Base-by-base conservation (phyloP, 2,329 filamentous ascomycete genomes). In the Thermomyces lanuginosus region DNA sequence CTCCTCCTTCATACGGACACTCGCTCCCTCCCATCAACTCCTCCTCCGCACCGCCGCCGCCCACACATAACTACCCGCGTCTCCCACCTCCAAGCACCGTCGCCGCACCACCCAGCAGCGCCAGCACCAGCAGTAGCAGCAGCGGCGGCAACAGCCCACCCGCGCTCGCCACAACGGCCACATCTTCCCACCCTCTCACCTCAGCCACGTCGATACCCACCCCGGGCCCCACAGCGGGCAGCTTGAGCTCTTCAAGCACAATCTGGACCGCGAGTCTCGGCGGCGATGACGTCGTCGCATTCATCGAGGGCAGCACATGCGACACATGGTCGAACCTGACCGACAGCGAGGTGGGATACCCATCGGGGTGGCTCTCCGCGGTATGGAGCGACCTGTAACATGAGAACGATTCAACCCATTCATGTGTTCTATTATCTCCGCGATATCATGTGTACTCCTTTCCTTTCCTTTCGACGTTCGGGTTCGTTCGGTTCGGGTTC, bases 21-120 rank as follows among this genome's bases (percentile, higher is more conserved):
- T 49, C 51, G 2, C 40, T 55, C 2, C 53, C 51, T 2, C 47
- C 51, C 1, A 54, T 53, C 38, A 53, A 43, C 29, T 40, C 46
- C 8, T 34, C 46, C 9, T 30, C 48, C 0, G 18, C 3, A 11
- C 16, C 28, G 23, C 26, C 24, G 16, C 6, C 23, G 5, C 30
- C 43, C 11, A 15, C 31, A 9, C 47, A 55, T 25, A 36, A 34
- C 11, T 40, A 49, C 8, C 45, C 49, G 3, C 42, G 54, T 29
- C 42, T 55, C 5, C 51, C 53, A 4, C 51, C 43, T 12, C 49
- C 51, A 1, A 45, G 46, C 8, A 38, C 49, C 4, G 43, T 48
- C 23, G 34, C 38, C 16, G 40, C 46, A 15, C 37, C 48, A 6
- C 43, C 38, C 2, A 40, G 43, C 3, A 46, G 45, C 11, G 19